Conservation (phyloP, 1,284 basidiomycete genomes). For the Xerocomus nothofagi region DNA sequence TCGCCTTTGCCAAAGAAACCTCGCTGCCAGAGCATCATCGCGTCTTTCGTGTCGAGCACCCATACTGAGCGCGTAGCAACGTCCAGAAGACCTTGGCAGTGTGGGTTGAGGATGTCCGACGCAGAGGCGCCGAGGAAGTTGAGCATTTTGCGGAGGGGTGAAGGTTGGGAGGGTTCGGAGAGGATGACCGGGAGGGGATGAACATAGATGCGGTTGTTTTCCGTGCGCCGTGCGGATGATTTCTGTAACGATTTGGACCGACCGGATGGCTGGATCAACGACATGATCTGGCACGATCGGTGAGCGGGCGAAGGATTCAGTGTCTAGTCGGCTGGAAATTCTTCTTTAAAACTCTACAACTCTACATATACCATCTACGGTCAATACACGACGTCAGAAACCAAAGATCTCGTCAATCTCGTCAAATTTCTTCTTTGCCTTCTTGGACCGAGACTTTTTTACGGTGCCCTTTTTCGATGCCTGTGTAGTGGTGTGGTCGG, state of each 20-base stretch:
- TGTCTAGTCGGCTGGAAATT: not conserved
- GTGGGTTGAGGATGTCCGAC: slow-evolving; percentile 54
- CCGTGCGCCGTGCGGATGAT: slow-evolving; percentile 51
- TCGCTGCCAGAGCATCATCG: slow-evolving; percentile 76
- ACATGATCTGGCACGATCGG: slow-evolving; percentile 37
- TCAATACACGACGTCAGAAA: slow-evolving; percentile 16
- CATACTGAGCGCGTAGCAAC: slow-evolving; percentile 76
- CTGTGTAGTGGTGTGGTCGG: not conserved
- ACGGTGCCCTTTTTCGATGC: not conserved
- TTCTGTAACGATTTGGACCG: slow-evolving; percentile 41
- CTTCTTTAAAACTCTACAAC: not conserved
- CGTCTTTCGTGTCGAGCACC: slow-evolving; percentile 64
- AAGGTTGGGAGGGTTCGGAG: slow-evolving; percentile 39
- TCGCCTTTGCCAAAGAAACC: slow-evolving; percentile 99
- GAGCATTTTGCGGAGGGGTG: slow-evolving; percentile 44
- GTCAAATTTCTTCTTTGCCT: slow-evolving; percentile 29
- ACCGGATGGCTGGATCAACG: slow-evolving; percentile 44
- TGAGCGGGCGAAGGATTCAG: not conserved
- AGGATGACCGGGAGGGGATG: slow-evolving; percentile 65
- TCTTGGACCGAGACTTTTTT: slow-evolving; percentile 22
- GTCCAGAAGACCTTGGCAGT: slow-evolving; percentile 73
- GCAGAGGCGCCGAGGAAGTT: slow-evolving; percentile 54
- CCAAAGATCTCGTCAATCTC: slow-evolving; percentile 36
- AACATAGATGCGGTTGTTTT: slow-evolving; percentile 67
- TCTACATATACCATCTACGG: not conserved